Evolutionary conservation across 1,139 yeast species (phyloP).

Genomic region (Yamadazyma trypodendri): DNA sequence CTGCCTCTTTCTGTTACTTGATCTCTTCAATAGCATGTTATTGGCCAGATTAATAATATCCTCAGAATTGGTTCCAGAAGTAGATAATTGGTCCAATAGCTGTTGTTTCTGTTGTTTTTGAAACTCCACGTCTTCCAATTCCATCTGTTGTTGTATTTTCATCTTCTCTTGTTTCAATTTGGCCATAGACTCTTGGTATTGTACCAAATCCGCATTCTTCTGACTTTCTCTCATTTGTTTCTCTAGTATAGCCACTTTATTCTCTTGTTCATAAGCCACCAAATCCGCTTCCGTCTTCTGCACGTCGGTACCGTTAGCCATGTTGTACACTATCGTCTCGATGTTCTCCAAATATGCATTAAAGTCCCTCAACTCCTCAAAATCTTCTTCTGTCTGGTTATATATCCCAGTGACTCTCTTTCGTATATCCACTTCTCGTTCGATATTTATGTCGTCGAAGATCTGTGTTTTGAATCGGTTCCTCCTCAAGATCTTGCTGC

Average conservation of each 20-base stretch:
- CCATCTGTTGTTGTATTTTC: constrained; percentile 65
- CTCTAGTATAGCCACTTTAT: constrained; percentile 72
- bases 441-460: constrained; percentile 87
- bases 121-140: constrained; percentile 60
- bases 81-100: constrained; percentile 66
- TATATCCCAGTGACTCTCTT: constrained; percentile 73
- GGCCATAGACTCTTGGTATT: constrained; percentile 56
- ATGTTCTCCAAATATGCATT: constrained; percentile 81
- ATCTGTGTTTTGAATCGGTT: constrained; percentile 89
- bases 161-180: constrained; percentile 60
- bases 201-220: constrained; percentile 65
- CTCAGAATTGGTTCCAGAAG: constrained; percentile 50
- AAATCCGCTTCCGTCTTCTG: constrained; percentile 71
- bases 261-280: constrained; percentile 69
- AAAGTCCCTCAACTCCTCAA: constrained; percentile 54
- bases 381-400: constrained; percentile 80
- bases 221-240: constrained; percentile 61
- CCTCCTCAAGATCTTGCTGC: constrained; percentile 83
- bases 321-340: constrained; percentile 76
- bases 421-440: constrained; percentile 88
- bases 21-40: constrained; percentile 51
- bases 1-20: constrained; percentile 65
- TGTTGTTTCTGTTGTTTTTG: constrained; percentile 65
- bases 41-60: constrained; percentile 47
- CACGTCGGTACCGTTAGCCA: constrained; percentile 67